phyloP scores from a whole-genome alignment of 768 basidiomycete genomes.

The Neoboletus brunneissimus region DNA sequence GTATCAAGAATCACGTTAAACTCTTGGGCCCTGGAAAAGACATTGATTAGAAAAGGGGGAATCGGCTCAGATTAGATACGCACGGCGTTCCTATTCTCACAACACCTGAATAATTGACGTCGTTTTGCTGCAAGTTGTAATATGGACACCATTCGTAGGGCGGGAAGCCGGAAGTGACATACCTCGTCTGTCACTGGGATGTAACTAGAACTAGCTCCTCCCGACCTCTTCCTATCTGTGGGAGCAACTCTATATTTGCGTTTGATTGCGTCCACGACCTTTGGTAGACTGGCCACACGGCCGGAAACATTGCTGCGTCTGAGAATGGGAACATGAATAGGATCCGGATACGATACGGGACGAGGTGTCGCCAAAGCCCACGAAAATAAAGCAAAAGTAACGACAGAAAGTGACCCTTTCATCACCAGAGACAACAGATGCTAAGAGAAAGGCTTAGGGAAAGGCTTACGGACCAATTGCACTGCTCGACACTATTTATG shows the following conservation, averaged over 20 bases:
- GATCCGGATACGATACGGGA: conserved; percentile 23
- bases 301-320: conserved; percentile 22
- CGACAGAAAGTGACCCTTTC: conserved; percentile 24
- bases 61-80: conserved; percentile 26
- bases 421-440: background rate
- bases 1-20: conserved; percentile 86
- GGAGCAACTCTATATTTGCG: conserved; percentile 42
- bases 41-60: background rate
- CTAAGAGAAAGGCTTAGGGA: background rate
- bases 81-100: conserved; percentile 61
- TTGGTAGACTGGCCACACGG: conserved; percentile 33
- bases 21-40: conserved; percentile 48
- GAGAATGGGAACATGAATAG: conserved; percentile 46
- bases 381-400: conserved; percentile 28
- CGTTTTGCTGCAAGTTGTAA: conserved; percentile 38
- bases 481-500: too few relatives aligned
- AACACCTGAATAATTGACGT: conserved; percentile 53
- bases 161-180: conserved; percentile 7
- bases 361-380: conserved; percentile 19
- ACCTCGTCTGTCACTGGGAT: conserved; percentile 42
- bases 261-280: conserved; percentile 41
- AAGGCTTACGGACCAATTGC: background rate
- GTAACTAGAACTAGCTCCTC: conserved; percentile 24
- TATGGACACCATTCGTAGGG: background rate
- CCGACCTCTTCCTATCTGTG: conserved; percentile 26